Percentiles rank a stretch among this genome's conserved stretches.
These are phyloP conservation scores for Leptographium lundbergii DNA, from an alignment of 2,329 filamentous ascomycete species.

Conservation along the genomic window DNA sequence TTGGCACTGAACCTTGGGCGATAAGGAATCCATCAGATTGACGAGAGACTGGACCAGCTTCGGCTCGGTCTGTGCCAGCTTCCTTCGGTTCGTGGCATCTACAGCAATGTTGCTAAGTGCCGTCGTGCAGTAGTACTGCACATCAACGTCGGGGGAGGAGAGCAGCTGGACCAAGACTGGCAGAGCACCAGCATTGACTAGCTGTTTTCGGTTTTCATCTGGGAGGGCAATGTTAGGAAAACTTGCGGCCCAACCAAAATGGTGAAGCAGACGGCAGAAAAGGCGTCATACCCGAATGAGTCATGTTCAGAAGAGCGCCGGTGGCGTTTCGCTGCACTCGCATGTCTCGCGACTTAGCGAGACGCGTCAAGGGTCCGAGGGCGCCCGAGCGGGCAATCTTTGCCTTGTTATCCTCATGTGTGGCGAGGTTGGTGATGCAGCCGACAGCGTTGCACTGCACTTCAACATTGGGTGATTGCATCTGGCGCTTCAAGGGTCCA, in stretches of 20 bases:
- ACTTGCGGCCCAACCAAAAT: background rate
- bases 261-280: background rate
- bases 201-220: constrained; percentile 96
- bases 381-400: constrained; percentile 95
- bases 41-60: constrained; percentile 89
- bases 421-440: constrained; percentile 96
- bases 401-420: constrained; percentile 97
- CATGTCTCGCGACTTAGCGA: constrained; percentile 98
- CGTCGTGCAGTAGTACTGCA: constrained; percentile 98
- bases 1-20: constrained; percentile 95
- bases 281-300: constrained; percentile 69
- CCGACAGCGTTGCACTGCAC: constrained; percentile 98
- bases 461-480: constrained; percentile 96
- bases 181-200: constrained; percentile 95
- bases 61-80: constrained; percentile 79
- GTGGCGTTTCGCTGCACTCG: constrained; percentile 95
- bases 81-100: constrained; percentile 79
- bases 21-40: constrained; percentile 92
- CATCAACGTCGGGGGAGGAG: constrained; percentile 85
- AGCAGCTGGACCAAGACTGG: constrained; percentile 92
- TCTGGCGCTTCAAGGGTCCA: constrained; percentile 85
- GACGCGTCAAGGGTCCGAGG: constrained; percentile 73
- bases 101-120: constrained; percentile 98
- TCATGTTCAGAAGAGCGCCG: constrained; percentile 95
- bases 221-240: background rate